These are phyloP conservation scores for Forsythia viridissima DNA, from an alignment of 257 asterid genomes.

Conservation along the genomic window DNA sequence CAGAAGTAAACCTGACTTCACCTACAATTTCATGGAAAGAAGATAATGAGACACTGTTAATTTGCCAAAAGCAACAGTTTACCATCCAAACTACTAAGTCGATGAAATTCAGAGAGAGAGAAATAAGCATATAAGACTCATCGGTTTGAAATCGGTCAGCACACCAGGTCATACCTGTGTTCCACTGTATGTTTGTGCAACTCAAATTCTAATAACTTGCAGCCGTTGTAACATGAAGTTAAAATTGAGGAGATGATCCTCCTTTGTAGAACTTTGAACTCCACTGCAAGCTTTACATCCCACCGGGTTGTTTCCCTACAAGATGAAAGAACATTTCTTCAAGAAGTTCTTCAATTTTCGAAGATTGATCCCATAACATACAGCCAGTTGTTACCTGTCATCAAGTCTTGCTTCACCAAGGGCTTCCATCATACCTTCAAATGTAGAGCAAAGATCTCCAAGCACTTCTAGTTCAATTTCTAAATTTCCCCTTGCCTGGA, in stretches of 20 bases:
- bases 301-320: slow-evolving; percentile 52
- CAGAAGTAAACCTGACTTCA: not conserved
- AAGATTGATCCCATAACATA: slow-evolving; percentile 1
- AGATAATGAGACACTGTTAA: not conserved
- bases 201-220: slow-evolving; percentile 56
- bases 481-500: slow-evolving; percentile 54
- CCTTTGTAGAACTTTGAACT: slow-evolving; percentile 61
- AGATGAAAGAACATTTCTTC: slow-evolving; percentile 9
- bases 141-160: not conserved
- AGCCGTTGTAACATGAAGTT: slow-evolving; percentile 64
- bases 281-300: slow-evolving; percentile 79
- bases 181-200: slow-evolving; percentile 25
- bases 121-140: not conserved
- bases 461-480: slow-evolving; percentile 67
- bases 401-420: slow-evolving; percentile 52
- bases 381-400: slow-evolving; percentile 46
- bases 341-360: not conserved
- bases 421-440: slow-evolving; percentile 62
- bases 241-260: slow-evolving; percentile 65
- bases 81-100: not conserved
- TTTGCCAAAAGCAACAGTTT: not conserved
- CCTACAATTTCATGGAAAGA: not conserved
- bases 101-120: not conserved
- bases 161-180: not conserved
- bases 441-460: slow-evolving; percentile 53